Base-by-base conservation (phyloP, 208 protist species). In the Leptomonas pyrrhocoris region DNA sequence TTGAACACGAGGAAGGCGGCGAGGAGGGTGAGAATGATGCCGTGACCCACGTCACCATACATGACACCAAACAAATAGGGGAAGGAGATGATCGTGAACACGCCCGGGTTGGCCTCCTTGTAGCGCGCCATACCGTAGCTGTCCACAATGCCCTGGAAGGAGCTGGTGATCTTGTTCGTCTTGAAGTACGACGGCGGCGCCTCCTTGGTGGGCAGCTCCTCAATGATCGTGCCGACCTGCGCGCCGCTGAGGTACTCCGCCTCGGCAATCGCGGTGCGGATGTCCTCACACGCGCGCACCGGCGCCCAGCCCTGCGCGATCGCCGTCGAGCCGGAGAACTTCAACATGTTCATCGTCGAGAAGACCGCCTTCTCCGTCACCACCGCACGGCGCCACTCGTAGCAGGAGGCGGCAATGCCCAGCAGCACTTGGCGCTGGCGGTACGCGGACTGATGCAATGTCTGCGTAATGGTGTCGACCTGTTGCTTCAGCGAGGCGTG, bases 41-140 rank as follows among this genome's bases (percentile, higher is more conserved):
- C 99, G 89, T 99, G 99, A 48, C 98, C 98, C 2, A 99, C 84
- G 79, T 99, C 99, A 48, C 99, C 99, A 86, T 99, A 99, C 99
- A 99, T 99, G 61, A 99, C 95, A 57, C 94, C 98, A 73, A 99
- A 99, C 5, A 99, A 76, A 82, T 99, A 99, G 23, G 99, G 99
- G 84, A 99, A 99, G 31, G 97, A 99, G 55, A 99, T 91, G 62
- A 99, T 96, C 31, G 98, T 97, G 69, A 99, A 98, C 23, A 98
- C 93, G 28, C 92, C 96, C 7, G 95, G 92, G 80, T 98, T 98
- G 31, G 98, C 73, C 65, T 98, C 95, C 63, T 95, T 90, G 80
- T 97, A 96, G n/a, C 86, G 74, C 4, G 98, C 96, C 65, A 97
- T 87, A 77, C 98, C 98, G 84, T 99, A 99, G 42, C 98, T 94